Percentiles rank a stretch among this genome's conserved stretches.
Evolutionary conservation across 805 yeast species (phyloP).

Genomic region (Candida palmyrensis): DNA sequence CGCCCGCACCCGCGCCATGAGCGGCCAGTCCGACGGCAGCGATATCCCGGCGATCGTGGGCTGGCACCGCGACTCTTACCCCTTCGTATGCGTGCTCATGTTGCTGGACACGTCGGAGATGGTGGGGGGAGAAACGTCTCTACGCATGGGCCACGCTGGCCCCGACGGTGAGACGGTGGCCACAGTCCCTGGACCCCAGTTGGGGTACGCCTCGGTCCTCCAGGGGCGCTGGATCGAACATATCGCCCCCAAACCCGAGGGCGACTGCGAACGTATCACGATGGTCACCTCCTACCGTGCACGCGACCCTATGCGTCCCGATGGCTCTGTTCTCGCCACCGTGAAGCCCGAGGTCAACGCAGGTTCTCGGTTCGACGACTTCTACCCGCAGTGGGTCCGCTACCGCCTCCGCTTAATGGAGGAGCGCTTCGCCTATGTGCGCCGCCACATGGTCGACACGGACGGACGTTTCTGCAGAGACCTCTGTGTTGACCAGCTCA

Average conservation of each 20-base stretch:
- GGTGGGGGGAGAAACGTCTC: constrained; percentile 59
- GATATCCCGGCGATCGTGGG: constrained; percentile 53
- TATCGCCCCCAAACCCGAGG: constrained; percentile 34
- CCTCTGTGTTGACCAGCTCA: constrained; percentile 13
- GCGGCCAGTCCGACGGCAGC: constrained; percentile 19
- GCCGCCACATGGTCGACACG: constrained; percentile 8
- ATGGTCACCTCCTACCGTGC: constrained; percentile 39
- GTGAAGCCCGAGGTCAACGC: constrained; percentile 35
- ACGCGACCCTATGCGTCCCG: constrained; percentile 21
- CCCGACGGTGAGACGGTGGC: constrained; percentile 14
- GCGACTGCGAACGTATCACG: constrained; percentile 33
- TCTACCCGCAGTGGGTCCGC: constrained; percentile 34
- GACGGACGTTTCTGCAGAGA: constrained; percentile 22
- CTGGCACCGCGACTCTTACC: constrained; percentile 63
- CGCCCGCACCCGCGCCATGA: constrained; percentile 11
- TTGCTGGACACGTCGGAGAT: constrained; percentile 51
- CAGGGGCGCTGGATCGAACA: constrained; percentile 39
- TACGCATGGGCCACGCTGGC: constrained; percentile 44
- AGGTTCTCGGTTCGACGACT: constrained; percentile 29
- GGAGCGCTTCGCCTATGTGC: constrained; percentile 19
- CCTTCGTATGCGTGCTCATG: constrained; percentile 63
- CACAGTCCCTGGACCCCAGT: constrained; percentile 23
- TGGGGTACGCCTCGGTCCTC: constrained; percentile 33
- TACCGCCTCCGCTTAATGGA: constrained; percentile 23
- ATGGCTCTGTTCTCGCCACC: constrained; percentile 28